Percentiles rank a stretch among this genome's conserved stretches.
These are phyloP conservation scores for Pyronema domesticum DNA, from an alignment of 495 filamentous ascomycete genomes.

Conservation along the genomic window DNA sequence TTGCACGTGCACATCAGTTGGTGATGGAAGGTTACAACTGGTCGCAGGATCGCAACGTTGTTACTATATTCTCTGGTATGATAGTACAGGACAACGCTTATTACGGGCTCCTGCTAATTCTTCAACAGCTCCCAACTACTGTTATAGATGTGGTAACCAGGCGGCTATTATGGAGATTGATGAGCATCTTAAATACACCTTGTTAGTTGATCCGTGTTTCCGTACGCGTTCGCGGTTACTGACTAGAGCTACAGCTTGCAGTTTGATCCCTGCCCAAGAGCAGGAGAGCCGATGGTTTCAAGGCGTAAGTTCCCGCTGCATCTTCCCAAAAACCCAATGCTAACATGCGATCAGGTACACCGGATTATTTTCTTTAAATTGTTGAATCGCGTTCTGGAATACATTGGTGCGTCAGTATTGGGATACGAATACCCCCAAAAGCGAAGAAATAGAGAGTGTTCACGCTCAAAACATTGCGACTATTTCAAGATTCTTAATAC, in stretches of 20 bases:
- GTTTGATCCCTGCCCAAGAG: slow-evolving; percentile 95
- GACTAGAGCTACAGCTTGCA: slow-evolving; percentile 53
- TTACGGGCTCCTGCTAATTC: slow-evolving; percentile 14
- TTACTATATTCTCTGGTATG: slow-evolving; percentile 95
- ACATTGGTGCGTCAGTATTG: too few relatives aligned
- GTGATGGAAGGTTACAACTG: slow-evolving; percentile 99
- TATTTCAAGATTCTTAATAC: slow-evolving; percentile 1
- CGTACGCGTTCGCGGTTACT: slow-evolving; percentile 3
- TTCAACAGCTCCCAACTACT: slow-evolving; percentile 74
- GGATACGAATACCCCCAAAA: too few relatives aligned
- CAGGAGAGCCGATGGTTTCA: slow-evolving; percentile 97
- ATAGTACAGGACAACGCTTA: neutral
- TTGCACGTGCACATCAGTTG: slow-evolving; percentile 85
- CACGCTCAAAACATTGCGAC: too few relatives aligned
- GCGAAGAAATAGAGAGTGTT: too few relatives aligned
- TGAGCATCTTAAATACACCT: slow-evolving; percentile 97
- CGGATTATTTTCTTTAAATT: slow-evolving; percentile 88
- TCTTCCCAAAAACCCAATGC: slow-evolving; percentile 6
- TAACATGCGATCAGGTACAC: slow-evolving; percentile 41
- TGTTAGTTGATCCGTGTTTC: slow-evolving; percentile 45
- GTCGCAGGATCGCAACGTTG: slow-evolving; percentile 91
- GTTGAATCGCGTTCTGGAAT: neutral
- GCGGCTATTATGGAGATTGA: slow-evolving; percentile 99
- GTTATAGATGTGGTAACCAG: slow-evolving; percentile 96
- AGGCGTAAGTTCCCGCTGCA: slow-evolving; percentile 40